Evolutionary conservation across 805 yeast genomes (phyloP).

Genomic region (Ascoidea rubescens): DNA sequence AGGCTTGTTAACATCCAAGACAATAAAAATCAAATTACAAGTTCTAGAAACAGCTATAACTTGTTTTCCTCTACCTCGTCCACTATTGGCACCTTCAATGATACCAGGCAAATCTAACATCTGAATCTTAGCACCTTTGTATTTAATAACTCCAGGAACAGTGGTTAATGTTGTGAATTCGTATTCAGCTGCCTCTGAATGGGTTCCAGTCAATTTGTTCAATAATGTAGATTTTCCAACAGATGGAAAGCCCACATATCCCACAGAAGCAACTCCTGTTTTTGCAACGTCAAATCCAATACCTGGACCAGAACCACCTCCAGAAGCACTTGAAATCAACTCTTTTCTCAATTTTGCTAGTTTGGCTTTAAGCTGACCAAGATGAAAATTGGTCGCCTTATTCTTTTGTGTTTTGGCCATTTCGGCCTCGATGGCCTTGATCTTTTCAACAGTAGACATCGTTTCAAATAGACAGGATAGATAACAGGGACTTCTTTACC

Average conservation of each 20-base stretch:
- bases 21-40: constrained; percentile 84
- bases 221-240: constrained; percentile 77
- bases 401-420: constrained; percentile 97
- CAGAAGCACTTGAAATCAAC: constrained; percentile 53
- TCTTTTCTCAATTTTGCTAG: constrained; percentile 92
- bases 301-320: constrained; percentile 81
- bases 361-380: constrained; percentile 95
- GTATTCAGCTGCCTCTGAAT: constrained; percentile 94
- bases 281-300: constrained; percentile 97
- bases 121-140: constrained; percentile 95
- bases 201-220: constrained; percentile 85
- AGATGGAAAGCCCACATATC: constrained; percentile 97
- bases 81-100: constrained; percentile 84
- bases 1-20: constrained; percentile 92
- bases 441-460: constrained; percentile 41
- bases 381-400: constrained; percentile 93
- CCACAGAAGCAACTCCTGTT: constrained; percentile 95
- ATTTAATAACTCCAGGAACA: constrained; percentile 92
- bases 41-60: constrained; percentile 99
- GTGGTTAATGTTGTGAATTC: constrained; percentile 97
- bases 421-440: constrained; percentile 87
- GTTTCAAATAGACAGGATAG: too few relatives aligned
- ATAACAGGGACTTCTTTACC: too few relatives aligned
- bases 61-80: constrained; percentile 88
- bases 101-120: constrained; percentile 89